Percentiles rank a stretch among this genome's conserved stretches.
Conservation (phyloP, 169 alveolate species). For the Plasmodium gallinaceum region DNA sequence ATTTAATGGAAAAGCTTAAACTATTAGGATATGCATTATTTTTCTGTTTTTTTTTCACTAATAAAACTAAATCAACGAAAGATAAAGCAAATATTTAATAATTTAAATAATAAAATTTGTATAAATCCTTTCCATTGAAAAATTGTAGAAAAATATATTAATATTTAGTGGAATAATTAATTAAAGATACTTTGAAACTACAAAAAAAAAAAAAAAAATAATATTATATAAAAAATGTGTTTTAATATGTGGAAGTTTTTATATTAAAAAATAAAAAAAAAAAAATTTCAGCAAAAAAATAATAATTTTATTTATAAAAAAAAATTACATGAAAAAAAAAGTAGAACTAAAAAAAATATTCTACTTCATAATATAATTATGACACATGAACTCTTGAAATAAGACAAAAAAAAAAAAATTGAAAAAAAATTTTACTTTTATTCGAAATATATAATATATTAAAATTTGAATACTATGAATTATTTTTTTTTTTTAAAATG, state of each 20-base stretch:
- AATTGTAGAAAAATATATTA: neutral
- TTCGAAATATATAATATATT: too few relatives aligned
- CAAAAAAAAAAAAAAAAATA: neutral
- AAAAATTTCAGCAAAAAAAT: neutral
- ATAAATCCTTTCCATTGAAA: neutral
- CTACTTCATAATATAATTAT: too few relatives aligned
- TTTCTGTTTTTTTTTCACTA: conserved; percentile 46
- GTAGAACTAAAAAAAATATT: neutral
- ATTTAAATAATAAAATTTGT: neutral
- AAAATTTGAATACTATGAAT: too few relatives aligned
- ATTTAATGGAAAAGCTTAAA: conserved; percentile 21
- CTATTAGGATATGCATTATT: conserved; percentile 52
- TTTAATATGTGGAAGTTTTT: neutral
- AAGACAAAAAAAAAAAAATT: neutral
- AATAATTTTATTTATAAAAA: neutral
- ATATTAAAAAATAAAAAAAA: too few relatives aligned
- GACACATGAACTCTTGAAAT: too few relatives aligned
- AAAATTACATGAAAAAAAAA: neutral
- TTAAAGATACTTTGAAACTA: neutral
- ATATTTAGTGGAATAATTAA: neutral
- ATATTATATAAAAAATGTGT: neutral
- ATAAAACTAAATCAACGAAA: conserved; percentile 17
- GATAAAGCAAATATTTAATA: neutral
- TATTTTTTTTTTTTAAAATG: too few relatives aligned
- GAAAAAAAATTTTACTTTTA: neutral